Percentiles rank a stretch among this genome's conserved stretches.
Evolutionary conservation across 306 rosid genomes (phyloP).

Genomic region (Sechiopsis laciniata): DNA sequence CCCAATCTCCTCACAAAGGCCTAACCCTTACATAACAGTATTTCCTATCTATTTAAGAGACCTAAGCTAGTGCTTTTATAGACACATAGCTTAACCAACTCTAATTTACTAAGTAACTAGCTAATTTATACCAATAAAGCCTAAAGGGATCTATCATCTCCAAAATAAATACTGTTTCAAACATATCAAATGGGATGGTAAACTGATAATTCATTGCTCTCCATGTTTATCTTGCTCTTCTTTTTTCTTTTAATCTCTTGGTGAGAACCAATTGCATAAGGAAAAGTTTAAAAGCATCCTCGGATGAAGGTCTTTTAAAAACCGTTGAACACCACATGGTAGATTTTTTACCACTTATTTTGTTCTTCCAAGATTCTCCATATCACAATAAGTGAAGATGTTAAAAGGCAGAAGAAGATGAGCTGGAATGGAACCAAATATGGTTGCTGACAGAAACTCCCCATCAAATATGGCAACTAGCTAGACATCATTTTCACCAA

Average conservation of each 20-base stretch:
- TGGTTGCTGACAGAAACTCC: background rate
- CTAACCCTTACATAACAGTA: too few species aligned
- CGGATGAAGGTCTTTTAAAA: background rate
- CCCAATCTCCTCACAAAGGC: too few species aligned
- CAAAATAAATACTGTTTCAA: background rate
- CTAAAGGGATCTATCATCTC: background rate
- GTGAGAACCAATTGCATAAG: background rate
- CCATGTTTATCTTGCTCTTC: background rate
- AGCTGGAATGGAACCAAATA: conserved; percentile 19
- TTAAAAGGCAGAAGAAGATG: conserved; percentile 1
- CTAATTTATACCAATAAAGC: too few species aligned
- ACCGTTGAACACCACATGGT: background rate
- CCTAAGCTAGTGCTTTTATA: too few species aligned
- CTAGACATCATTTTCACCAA: background rate
- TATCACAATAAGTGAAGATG: background rate
- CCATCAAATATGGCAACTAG: background rate
- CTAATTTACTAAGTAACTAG: too few species aligned
- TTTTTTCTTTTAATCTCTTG: background rate
- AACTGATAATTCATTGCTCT: too few species aligned
- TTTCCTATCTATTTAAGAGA: too few species aligned
- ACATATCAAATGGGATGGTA: background rate
- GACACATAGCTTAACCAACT: too few species aligned
- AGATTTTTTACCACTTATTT: background rate
- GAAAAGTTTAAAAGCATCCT: background rate
- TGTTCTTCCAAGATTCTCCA: conserved; percentile 6